Evolutionary conservation across 2,329 filamentous ascomycete genomes (phyloP), one percentile per base, ranked within the genome.

Genomic region (Xylaria arbuscula): DNA sequence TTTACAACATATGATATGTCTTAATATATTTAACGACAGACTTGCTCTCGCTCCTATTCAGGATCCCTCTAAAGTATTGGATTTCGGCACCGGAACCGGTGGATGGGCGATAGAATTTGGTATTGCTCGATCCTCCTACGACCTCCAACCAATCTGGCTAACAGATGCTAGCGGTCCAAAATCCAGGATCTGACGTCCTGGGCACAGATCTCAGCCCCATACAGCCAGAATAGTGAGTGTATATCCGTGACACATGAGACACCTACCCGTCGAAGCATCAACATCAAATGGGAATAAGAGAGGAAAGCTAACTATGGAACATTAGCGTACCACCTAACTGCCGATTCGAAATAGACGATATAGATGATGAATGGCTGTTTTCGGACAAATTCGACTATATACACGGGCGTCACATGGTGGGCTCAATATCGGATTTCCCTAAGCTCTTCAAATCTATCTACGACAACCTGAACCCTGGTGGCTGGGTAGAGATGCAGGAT

Each of bases 281-380:
- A n/a, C 22, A 10, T 32, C 6, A 34, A 36, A 24, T 22, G 19
- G 11, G 15, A n/a, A 3, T n/a, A 1, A 8, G 15, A 17, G 38
- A n/a, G 15, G 6, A 34, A 15, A 40, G 15, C 54, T 62, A 7
- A 68, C 32, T 11, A 17, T 34, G 19, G 28, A 8, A 32, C 24
- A 13, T n/a, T 8, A 70, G 83, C 62, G 81, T 87, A 2, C 86
- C 86, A 4, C 82, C 85, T 24, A 89, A 88, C 72, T 81, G 86
- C 58, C 80, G 79, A 24, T 89, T 89, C 74, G 78, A 87, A 59
- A 80, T 88, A 42, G 86, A 88, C 70, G 87, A 89, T 70, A 78
- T 83, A 34, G 85, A 87, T 70, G 82, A 86, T 64, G 79, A 83
- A 0, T 89, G 87, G 87, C 77, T 83, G 3, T 77, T 70, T 24